Percentiles rank a stretch among this genome's conserved stretches.
Conservation (phyloP, 495 filamentous ascomycete species). For the Achaetomiella virescens region DNA sequence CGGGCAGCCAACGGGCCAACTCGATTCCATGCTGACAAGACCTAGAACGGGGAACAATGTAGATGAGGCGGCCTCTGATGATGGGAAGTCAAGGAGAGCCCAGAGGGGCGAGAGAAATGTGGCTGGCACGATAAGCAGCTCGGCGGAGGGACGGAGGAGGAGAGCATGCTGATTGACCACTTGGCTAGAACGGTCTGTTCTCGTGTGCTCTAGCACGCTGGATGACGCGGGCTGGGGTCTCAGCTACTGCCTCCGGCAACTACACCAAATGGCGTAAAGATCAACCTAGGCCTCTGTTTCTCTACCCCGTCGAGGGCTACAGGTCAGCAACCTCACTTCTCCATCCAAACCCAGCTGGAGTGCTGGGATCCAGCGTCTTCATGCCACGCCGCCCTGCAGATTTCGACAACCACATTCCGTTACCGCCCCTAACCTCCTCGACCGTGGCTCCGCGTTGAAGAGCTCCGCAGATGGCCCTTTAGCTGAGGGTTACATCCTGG, state of each 20-base stretch:
- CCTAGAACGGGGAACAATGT: background rate
- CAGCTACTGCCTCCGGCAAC: too few species aligned
- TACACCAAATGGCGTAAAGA: too few species aligned
- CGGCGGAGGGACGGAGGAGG: background rate
- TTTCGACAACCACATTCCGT: conserved; percentile 41
- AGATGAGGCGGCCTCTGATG: background rate
- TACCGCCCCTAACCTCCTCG: conserved; percentile 48
- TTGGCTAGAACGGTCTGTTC: too few species aligned
- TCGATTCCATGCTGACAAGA: conserved; percentile 10
- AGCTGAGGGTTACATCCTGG: conserved; percentile 51
- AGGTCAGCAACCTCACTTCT: conserved; percentile 32
- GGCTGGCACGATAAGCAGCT: too few species aligned
- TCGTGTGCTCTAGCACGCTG: too few species aligned
- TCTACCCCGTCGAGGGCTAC: too few species aligned
- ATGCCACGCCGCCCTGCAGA: conserved; percentile 47
- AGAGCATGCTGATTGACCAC: background rate
- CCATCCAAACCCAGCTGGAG: conserved; percentile 40
- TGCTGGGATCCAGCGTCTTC: conserved; percentile 28
- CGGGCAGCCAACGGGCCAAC: conserved; percentile 14
- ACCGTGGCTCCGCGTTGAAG: conserved; percentile 49
- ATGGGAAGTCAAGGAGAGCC: too few species aligned
- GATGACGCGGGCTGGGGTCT: too few species aligned
- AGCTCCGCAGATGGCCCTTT: conserved; percentile 50
- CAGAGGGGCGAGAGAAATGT: background rate
- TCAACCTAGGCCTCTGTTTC: too few species aligned